phyloP scores from a whole-genome alignment of 2,329 filamentous ascomycete genomes.

The Nothophoma quercina region DNA sequence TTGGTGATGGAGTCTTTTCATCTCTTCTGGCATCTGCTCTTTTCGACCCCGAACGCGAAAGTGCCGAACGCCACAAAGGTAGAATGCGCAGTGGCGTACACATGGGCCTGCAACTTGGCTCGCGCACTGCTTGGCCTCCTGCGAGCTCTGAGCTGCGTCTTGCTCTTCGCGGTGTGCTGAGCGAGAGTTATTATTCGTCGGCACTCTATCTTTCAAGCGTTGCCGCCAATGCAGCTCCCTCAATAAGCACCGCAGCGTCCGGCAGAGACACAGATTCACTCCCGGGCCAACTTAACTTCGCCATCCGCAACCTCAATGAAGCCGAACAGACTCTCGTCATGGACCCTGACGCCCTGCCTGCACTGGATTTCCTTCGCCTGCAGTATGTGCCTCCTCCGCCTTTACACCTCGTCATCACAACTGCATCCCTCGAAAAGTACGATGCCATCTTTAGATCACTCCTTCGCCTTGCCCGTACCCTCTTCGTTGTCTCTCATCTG shows the following conservation, averaged over 20 bases:
- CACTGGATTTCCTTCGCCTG: conserved; percentile 89
- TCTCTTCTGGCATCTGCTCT: conserved; percentile 81
- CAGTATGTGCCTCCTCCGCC: conserved; percentile 81
- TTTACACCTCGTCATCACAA: conserved; percentile 76
- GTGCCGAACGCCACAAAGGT: conserved; percentile 76
- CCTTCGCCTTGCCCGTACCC: conserved; percentile 78
- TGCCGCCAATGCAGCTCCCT: neutral
- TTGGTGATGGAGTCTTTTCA: conserved; percentile 85
- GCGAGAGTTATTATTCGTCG: conserved; percentile 70
- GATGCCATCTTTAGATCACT: conserved; percentile 84
- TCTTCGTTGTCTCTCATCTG: conserved; percentile 69
- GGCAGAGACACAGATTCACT: conserved; percentile 47
- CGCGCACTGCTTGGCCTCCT: conserved; percentile 86
- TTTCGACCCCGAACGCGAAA: conserved; percentile 83
- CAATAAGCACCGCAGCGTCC: conserved; percentile 13
- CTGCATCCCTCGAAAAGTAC: conserved; percentile 75
- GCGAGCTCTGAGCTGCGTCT: conserved; percentile 92
- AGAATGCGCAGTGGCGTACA: conserved; percentile 68
- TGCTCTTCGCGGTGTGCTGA: conserved; percentile 83
- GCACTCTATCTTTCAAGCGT: conserved; percentile 38
- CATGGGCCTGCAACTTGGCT: conserved; percentile 85
- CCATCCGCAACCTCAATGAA: conserved; percentile 74
- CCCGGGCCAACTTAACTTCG: conserved; percentile 66
- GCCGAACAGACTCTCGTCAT: conserved; percentile 84
- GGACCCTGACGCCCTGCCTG: conserved; percentile 81